Percentiles rank a stretch among this genome's conserved stretches.
phyloP scores from a whole-genome alignment of 257 asterid genomes.

The Knoxia roxburghii region DNA sequence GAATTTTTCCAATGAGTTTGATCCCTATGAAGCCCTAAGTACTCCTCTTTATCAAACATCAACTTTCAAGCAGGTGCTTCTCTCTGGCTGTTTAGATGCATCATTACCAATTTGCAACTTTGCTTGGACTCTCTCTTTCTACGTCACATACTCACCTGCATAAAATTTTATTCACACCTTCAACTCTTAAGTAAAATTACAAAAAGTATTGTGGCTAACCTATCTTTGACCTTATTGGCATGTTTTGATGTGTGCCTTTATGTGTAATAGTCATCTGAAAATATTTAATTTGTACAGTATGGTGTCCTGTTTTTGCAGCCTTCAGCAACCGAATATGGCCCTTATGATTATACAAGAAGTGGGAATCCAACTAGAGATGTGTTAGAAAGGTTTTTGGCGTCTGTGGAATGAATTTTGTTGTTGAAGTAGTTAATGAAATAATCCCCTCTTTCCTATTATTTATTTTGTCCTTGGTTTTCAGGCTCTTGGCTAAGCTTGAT shows the following conservation, averaged over 20 bases:
- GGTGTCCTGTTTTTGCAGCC: constrained; percentile 51
- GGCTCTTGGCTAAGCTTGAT: constrained; percentile 89
- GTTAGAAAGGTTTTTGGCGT: constrained; percentile 59
- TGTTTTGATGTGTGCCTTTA: not conserved
- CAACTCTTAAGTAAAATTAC: not conserved
- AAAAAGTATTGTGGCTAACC: not conserved
- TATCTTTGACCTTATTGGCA: not conserved
- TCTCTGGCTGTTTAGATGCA: not conserved
- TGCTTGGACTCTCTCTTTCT: not conserved
- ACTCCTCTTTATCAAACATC: constrained; percentile 98
- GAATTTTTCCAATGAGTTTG: constrained; percentile 80
- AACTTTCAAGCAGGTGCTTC: constrained; percentile 90
- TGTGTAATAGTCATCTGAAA: not conserved
- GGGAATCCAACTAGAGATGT: constrained; percentile 97
- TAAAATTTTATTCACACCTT: not conserved
- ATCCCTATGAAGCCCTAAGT: constrained; percentile 81
- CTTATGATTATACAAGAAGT: constrained; percentile 93
- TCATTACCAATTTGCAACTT: not conserved
- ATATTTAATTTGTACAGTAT: too few species aligned
- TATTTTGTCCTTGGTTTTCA: constrained; percentile 25
- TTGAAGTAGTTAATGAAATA: constrained; percentile 6
- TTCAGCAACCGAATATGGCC: constrained; percentile 75
- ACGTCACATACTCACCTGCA: not conserved
- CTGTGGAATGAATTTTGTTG: constrained; percentile 15
- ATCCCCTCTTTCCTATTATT: constrained; percentile 6